A percentile compares a stretch with the other conserved stretches of the same genome.
phyloP scores from a whole-genome alignment of 225 moss, liverwort and hornwort species.

The Bryum argenteum region DNA sequence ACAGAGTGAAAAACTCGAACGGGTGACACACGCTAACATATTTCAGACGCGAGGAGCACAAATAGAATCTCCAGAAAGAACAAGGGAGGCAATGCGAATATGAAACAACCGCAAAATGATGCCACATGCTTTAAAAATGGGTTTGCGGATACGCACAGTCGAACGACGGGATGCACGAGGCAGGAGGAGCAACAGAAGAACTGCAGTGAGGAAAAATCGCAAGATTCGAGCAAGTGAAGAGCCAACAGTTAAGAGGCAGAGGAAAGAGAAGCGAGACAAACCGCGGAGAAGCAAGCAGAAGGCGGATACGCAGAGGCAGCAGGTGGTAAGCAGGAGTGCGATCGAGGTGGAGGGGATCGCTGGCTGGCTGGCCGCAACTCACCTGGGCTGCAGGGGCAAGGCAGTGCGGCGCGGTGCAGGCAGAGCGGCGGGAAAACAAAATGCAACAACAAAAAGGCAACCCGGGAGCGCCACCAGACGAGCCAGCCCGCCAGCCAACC shows the following conservation, averaged over 20 bases:
- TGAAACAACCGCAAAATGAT: neutral
- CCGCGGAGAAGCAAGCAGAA: neutral
- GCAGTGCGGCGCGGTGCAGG: no score
- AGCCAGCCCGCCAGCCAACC: neutral
- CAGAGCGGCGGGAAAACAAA: slow-evolving; percentile 40
- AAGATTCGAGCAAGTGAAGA: neutral
- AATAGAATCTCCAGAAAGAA: neutral
- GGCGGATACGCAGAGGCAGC: neutral
- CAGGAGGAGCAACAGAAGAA: neutral
- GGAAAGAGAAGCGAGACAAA: neutral
- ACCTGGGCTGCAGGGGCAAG: neutral
- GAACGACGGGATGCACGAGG: neutral
- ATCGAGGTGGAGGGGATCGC: slow-evolving; percentile 39
- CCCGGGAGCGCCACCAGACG: neutral
- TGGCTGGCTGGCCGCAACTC: neutral
- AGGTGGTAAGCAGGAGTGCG: slow-evolving; percentile 23
- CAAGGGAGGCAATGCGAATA: neutral
- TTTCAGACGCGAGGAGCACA: neutral
- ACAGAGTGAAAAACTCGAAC: neutral
- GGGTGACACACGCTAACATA: neutral
- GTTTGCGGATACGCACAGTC: neutral
- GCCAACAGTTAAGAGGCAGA: neutral
- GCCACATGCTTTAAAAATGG: neutral
- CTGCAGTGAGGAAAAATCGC: neutral
- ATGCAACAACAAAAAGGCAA: neutral